Base-by-base conservation (phyloP, 2,329 filamentous ascomycete genomes). In the Cyclaneusma minus region DNA sequence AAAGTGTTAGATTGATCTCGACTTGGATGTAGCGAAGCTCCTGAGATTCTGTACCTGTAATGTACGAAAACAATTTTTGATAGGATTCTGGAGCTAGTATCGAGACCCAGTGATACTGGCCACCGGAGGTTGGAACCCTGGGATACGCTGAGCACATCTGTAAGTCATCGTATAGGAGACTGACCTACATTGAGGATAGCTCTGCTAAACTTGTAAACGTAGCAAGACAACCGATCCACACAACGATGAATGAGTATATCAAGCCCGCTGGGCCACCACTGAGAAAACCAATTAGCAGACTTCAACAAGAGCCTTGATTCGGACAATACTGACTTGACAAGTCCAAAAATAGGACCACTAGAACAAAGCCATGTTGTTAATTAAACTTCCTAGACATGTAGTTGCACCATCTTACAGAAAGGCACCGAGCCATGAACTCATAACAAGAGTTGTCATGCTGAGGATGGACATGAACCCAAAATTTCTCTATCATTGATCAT, bases 101-200 rank as follows among this genome's bases (percentile, higher is more conserved):
- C 1, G 57, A 62, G 0, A 66, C 60, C 63, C 63, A 68, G 36
- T 67, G 62, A 32, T 68, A 70, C 41, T 70, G 62, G 5, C 66
- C 66, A 10, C 33, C 33, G 5, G 35, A 27, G 7, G 33, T 35
- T 11, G 35, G 33, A 9, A 24, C 10, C 17, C 11, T 16, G 21
- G 23, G 24, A 27, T 28, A 13, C 11, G 8, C 18, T 16, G 6
- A 3, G 13, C 14, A 13, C 16, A 19, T 18, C 8, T 27, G 15
- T 18, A 12, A 8, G 12, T 8, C 4, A 6, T 7, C 13, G 9
- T 24, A 10, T 15, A 10, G 16, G 18, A 13, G 13, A 16, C 12
- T 16, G 25, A 20, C 8, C 16, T 18, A 25, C 34, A 38, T 36
- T n/a, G 33, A 38, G 10, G 21, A 31, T 5, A 35, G 20, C 41